A percentile compares a stretch with the other conserved stretches of the same genome.
These are phyloP conservation scores for Fusarium sp. DNA, from an alignment of 2,329 filamentous ascomycete genomes.

Conservation along the genomic window DNA sequence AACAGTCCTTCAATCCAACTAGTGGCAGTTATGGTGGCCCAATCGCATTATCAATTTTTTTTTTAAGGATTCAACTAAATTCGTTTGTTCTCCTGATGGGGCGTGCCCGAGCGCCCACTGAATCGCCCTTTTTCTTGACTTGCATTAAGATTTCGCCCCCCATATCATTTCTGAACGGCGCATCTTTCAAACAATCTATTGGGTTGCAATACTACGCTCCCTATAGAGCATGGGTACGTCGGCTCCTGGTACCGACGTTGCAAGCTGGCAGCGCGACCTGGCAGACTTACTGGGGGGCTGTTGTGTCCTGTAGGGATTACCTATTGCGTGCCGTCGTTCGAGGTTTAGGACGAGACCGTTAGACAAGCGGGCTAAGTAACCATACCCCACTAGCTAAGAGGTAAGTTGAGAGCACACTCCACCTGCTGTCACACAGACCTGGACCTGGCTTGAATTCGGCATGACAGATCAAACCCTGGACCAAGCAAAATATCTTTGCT, in stretches of 20 bases:
- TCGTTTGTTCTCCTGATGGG: conserved; percentile 30
- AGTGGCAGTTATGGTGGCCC: conserved; percentile 13
- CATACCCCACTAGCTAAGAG: conserved; percentile 25
- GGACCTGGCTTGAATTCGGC: conserved; percentile 39
- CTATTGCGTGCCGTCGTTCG: conserved; percentile 35
- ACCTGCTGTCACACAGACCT: conserved; percentile 36
- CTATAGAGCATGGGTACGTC: conserved; percentile 27
- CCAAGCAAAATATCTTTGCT: conserved; percentile 33
- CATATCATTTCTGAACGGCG: not conserved
- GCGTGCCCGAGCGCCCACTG: conserved; percentile 13
- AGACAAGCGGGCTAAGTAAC: conserved; percentile 21
- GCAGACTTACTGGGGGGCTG: conserved; percentile 10
- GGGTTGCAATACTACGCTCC: not conserved
- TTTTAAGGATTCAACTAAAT: conserved; percentile 24
- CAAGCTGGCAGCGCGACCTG: conserved; percentile 19
- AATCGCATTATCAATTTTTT: conserved; percentile 18
- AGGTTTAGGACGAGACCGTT: conserved; percentile 32
- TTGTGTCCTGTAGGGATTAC: not conserved
- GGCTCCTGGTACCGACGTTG: conserved; percentile 41
- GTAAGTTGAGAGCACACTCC: conserved; percentile 22
- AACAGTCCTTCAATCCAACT: conserved; percentile 16
- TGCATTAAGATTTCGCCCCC: conserved; percentile 12
- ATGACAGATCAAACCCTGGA: conserved; percentile 35
- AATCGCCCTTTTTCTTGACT: conserved; percentile 25
- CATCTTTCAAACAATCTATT: not conserved